Base-by-base conservation (phyloP, 495 filamentous ascomycete genomes). In the Annulohypoxylon stygium region DNA sequence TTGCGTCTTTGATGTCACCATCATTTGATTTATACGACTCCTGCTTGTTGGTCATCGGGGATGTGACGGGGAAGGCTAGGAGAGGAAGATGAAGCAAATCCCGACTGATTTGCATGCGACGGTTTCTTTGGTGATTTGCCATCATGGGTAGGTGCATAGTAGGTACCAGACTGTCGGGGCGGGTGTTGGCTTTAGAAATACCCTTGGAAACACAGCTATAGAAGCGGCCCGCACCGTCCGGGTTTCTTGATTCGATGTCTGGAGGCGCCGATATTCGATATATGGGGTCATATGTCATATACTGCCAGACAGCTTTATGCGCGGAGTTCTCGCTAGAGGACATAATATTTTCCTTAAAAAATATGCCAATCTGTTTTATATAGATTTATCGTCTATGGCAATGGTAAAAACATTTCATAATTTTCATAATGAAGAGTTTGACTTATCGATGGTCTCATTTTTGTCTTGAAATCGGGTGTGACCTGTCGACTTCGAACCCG, bases 151-250 rank as follows among this genome's bases (percentile, higher is more conserved):
- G 30, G 30, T 30, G 30, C 30, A 30, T 30, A 30, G 30, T 65
- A 61, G 39, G 12, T 65, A 61, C 66, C 66, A 66, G 39, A 61
- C 7, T 18, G 20, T 62, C 71, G 71, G 66, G 63, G 57, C 63
- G 20, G 36, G 20, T 54, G 39, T 61, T 50, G 53, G 18, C 25
- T 25, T 14, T 4, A 55, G 39, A 45, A 41, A 65, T 50, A 30
- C 51, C 59, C 16, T 68, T 60, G 25, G 51, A 39, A 54, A 34
- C 6, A 30, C 11, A 34, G 47, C 33, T 30, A 68, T 16, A 61
- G 43, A 70, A 43, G 60, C 72, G 72, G 72, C 67, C 72, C 72
- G 72, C 72, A 60, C 67, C 67, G 67, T 51, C 50, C 57, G 66
- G 26, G 25, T 60, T 33, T 61, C n/a, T 53, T 68, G 72, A 71